Percentiles rank a stretch among this genome's conserved stretches.
phyloP scores from a whole-genome alignment of 768 basidiomycete genomes.

The Filobasidium wieringae region DNA sequence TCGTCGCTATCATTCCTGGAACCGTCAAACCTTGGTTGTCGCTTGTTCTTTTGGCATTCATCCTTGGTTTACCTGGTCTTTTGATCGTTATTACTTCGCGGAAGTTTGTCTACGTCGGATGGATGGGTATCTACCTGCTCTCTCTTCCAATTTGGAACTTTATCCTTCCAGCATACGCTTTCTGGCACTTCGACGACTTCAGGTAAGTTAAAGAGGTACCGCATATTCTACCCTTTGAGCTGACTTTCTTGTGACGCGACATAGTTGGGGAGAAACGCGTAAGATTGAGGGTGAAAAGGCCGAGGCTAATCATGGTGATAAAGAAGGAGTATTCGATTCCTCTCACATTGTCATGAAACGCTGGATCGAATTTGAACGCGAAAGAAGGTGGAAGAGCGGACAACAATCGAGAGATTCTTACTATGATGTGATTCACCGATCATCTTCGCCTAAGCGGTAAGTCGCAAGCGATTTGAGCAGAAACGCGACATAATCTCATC shows the following conservation, averaged over 20 bases:
- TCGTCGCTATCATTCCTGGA: conserved; percentile 72
- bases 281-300: conserved; percentile 48
- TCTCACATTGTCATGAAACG: conserved; percentile 96
- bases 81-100: conserved; percentile 92
- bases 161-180: conserved; percentile 86
- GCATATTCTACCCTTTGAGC: background rate
- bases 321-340: conserved; percentile 96
- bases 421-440: conserved; percentile 45
- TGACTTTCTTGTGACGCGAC: conserved; percentile 42
- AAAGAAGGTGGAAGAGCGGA: conserved; percentile 83
- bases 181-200: conserved; percentile 97
- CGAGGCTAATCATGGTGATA: conserved; percentile 62
- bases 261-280: conserved; percentile 78
- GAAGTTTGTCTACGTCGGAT: conserved; percentile 86
- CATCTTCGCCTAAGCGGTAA: conserved; percentile 49
- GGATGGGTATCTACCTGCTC: conserved; percentile 89
- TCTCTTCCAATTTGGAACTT: conserved; percentile 97
- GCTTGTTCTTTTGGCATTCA: conserved; percentile 79
- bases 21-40: conserved; percentile 57
- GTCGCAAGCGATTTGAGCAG: conserved; percentile 8
- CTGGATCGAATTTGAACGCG: conserved; percentile 96
- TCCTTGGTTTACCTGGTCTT: conserved; percentile 89
- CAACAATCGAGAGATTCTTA: conserved; percentile 68
- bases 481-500: background rate
- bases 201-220: background rate